phyloP scores from a whole-genome alignment of 2,329 filamentous ascomycete species.

The Trichophyton verrucosum region DNA sequence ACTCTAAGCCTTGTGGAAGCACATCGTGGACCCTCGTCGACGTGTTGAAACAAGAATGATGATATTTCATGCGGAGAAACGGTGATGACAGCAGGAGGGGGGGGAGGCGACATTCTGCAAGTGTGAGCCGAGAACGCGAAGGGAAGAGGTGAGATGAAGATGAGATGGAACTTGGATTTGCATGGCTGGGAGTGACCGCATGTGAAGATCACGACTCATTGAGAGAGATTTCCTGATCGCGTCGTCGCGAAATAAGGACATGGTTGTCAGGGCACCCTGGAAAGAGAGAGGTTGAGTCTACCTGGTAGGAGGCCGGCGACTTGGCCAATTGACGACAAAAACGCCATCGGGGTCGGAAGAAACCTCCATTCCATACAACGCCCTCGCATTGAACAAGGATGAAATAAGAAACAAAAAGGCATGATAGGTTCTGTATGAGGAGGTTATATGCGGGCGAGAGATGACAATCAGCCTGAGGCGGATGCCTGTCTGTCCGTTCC shows the following conservation, averaged over 20 bases:
- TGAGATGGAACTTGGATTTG: background rate
- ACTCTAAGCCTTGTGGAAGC: background rate
- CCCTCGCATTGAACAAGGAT: background rate
- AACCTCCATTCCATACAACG: background rate
- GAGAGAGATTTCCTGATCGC: constrained; percentile 1
- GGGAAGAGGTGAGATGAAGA: background rate
- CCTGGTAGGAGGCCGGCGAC: background rate
- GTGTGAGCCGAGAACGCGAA: background rate
- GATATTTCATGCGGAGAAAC: background rate
- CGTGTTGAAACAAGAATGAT: background rate
- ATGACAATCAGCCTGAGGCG: background rate
- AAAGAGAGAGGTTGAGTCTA: background rate
- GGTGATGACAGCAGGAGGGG: background rate
- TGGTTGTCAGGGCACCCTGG: background rate
- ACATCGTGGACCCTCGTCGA: background rate
- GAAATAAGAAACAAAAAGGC: background rate
- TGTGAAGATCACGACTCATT: background rate
- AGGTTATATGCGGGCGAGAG: background rate
- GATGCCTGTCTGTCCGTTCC: background rate
- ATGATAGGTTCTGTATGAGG: background rate
- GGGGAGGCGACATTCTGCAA: background rate
- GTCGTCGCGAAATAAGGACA: background rate
- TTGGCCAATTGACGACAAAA: background rate
- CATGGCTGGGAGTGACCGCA: background rate
- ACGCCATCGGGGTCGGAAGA: background rate